Evolutionary conservation across 2,329 filamentous ascomycete genomes (phyloP).

Genomic region (Dothideomycetes sp.): DNA sequence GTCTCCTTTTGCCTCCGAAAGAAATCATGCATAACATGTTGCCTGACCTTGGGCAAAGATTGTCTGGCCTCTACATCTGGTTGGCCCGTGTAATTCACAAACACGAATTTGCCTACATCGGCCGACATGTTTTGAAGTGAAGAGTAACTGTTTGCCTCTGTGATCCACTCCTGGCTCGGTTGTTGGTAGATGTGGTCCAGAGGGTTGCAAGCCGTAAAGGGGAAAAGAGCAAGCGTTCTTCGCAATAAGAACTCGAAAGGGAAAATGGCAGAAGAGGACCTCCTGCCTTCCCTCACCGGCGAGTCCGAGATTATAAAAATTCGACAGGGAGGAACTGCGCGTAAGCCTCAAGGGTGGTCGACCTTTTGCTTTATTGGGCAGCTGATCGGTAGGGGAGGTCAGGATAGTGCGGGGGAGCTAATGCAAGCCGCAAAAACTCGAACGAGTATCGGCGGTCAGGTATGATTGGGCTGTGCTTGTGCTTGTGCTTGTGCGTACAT

Average conservation of each 20-base stretch:
- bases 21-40: constrained; percentile 13
- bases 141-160: constrained; percentile 9
- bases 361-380: constrained; percentile 4
- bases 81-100: constrained; percentile 12
- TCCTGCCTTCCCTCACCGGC: constrained; percentile 5
- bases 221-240: constrained; percentile 7
- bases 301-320: constrained; percentile 11
- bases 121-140: constrained; percentile 9
- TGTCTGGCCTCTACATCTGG: constrained; percentile 10
- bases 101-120: constrained; percentile 11
- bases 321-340: not conserved
- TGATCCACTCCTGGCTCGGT: constrained; percentile 2
- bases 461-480: not conserved
- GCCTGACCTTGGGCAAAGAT: constrained; percentile 11
- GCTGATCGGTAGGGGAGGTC: not conserved
- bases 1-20: constrained; percentile 10
- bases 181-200: constrained; percentile 1
- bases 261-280: constrained; percentile 11
- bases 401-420: not conserved
- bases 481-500: constrained; percentile 2
- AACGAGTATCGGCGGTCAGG: too few relatives aligned
- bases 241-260: constrained; percentile 10
- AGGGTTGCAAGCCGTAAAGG: constrained; percentile 5
- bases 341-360: constrained; percentile 9
- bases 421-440: too few relatives aligned